These are phyloP conservation scores for Torulaspora indica DNA, from an alignment of 805 yeast genomes.

Conservation along the genomic window DNA sequence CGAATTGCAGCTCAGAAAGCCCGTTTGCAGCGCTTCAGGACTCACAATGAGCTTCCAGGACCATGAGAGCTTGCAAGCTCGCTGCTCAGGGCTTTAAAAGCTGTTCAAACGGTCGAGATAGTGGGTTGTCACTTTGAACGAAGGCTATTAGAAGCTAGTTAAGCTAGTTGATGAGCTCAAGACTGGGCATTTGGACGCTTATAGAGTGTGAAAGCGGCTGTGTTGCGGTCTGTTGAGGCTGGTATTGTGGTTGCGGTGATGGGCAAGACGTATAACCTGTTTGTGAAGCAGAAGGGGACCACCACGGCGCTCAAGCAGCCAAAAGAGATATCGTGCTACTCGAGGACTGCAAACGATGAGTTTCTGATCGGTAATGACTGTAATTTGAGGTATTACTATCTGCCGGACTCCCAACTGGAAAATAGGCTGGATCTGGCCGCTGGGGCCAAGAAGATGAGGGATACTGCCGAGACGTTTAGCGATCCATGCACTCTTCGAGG, in stretches of 20 bases:
- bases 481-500: constrained; percentile 43
- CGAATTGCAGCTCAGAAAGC: neutral
- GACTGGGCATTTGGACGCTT: neutral
- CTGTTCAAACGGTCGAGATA: no score
- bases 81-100: no score
- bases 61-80: no score
- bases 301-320: constrained; percentile 80
- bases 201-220: neutral
- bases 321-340: constrained; percentile 66
- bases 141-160: neutral
- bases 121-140: no score
- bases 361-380: constrained; percentile 47
- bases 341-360: constrained; percentile 55
- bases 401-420: constrained; percentile 71
- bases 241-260: constrained; percentile 14
- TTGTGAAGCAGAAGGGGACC: constrained; percentile 45
- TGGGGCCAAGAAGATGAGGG: constrained; percentile 59
- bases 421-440: constrained; percentile 54
- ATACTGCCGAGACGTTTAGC: constrained; percentile 50
- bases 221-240: neutral
- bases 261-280: constrained; percentile 31
- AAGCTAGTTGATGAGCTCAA: neutral
- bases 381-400: constrained; percentile 65
- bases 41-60: no score
- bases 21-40: no score